Percentiles rank a stretch among this genome's conserved stretches.
These are phyloP conservation scores for Closterium sp. DNA, from an alignment of 139 green algal genomes.

Conservation along the genomic window DNA sequence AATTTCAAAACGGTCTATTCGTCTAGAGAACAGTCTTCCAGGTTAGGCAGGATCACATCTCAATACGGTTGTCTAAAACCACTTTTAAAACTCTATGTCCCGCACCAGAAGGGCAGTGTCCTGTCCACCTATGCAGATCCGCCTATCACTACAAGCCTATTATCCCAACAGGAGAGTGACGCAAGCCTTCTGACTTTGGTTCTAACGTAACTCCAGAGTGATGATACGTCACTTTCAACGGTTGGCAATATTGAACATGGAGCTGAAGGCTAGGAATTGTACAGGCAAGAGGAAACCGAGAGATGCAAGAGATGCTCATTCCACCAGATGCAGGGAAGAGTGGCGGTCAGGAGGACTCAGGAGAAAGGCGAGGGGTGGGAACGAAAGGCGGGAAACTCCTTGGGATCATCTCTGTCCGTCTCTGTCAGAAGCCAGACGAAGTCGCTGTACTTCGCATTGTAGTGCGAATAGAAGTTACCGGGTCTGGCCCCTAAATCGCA, in stretches of 20 bases:
- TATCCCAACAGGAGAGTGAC: neutral
- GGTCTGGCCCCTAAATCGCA: no score
- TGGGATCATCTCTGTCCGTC: neutral
- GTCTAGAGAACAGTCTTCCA: neutral
- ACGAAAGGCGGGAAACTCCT: neutral
- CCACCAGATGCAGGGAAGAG: neutral
- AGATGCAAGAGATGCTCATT: no score
- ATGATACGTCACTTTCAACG: neutral
- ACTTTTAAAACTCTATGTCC: neutral
- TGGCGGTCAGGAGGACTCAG: neutral
- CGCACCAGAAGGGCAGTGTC: neutral
- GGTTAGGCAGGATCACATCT: neutral
- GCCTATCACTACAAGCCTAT: neutral
- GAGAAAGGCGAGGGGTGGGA: neutral
- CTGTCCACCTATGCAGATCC: neutral
- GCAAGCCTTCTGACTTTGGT: neutral
- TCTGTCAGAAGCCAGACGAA: neutral
- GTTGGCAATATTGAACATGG: neutral
- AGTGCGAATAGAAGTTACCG: neutral
- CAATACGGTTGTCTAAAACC: neutral
- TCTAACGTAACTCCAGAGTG: neutral
- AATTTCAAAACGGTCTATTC: neutral
- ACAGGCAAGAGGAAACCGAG: neutral
- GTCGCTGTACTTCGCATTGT: neutral
- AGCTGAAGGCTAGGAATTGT: neutral